Evolutionary conservation across 2,329 filamentous ascomycete species (phyloP).

Genomic region (Tolypocladium sp.): DNA sequence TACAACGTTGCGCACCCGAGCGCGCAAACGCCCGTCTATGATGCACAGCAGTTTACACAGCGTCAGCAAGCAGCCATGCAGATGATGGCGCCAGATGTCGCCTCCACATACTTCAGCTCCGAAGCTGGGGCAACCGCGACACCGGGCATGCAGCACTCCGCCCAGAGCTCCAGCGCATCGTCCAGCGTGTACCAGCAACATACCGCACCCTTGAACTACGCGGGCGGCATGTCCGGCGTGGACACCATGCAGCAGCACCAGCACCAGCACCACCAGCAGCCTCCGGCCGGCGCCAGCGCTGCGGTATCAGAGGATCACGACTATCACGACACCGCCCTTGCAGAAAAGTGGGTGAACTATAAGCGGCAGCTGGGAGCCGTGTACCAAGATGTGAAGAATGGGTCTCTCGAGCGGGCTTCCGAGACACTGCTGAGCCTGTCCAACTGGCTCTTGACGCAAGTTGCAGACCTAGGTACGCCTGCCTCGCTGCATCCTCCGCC

Average conservation of each 20-base stretch:
- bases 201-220: conserved; percentile 47
- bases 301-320: conserved; percentile 45
- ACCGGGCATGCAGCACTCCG: conserved; percentile 40
- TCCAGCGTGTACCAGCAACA: conserved; percentile 58
- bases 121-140: conserved; percentile 39
- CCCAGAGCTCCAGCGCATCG: conserved; percentile 37
- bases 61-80: conserved; percentile 71
- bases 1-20: conserved; percentile 65
- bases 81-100: conserved; percentile 42
- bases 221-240: conserved; percentile 36
- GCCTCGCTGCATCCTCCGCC: background rate
- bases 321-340: conserved; percentile 47
- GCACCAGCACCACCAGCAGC: conserved; percentile 11
- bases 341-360: conserved; percentile 61
- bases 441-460: conserved; percentile 46
- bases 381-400: conserved; percentile 59
- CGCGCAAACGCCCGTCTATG: conserved; percentile 60
- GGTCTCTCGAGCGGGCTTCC: conserved; percentile 38
- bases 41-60: conserved; percentile 64
- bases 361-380: conserved; percentile 54
- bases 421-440: conserved; percentile 44
- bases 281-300: conserved; percentile 11
- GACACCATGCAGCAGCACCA: conserved; percentile 30
- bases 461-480: conserved; percentile 44
- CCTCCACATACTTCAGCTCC: conserved; percentile 62